These are phyloP conservation scores for Cyclotella baltica DNA, from an alignment of 108 stramenopile species.

Conservation along the genomic window DNA sequence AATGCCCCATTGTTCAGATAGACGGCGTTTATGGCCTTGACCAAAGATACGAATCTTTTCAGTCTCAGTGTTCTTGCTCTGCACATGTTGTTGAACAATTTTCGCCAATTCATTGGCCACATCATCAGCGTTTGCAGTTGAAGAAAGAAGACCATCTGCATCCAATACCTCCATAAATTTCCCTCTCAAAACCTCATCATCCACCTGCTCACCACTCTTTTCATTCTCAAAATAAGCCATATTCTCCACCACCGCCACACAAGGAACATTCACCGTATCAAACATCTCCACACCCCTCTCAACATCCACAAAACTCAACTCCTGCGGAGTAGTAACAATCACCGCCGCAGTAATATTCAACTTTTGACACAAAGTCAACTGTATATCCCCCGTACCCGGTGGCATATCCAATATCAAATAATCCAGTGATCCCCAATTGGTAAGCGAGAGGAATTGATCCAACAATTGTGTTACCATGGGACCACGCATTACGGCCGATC, in stretches of 20 bases:
- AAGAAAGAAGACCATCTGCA: slow-evolving; percentile 32
- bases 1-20: slow-evolving; percentile 88
- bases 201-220: slow-evolving; percentile 24
- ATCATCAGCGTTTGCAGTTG: slow-evolving; percentile 19
- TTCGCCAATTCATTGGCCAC: slow-evolving; percentile 57
- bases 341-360: slow-evolving; percentile 94
- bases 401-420: slow-evolving; percentile 98
- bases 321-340: slow-evolving; percentile 98
- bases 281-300: slow-evolving; percentile 98
- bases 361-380: slow-evolving; percentile 93
- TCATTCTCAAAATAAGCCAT: slow-evolving; percentile 91
- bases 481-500: slow-evolving; percentile 88
- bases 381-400: slow-evolving; percentile 98
- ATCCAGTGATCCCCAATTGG: slow-evolving; percentile 97
- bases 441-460: slow-evolving; percentile 92
- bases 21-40: slow-evolving; percentile 70
- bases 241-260: slow-evolving; percentile 98
- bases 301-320: slow-evolving; percentile 95
- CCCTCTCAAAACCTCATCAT: slow-evolving; percentile 46
- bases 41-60: slow-evolving; percentile 83
- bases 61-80: slow-evolving; percentile 28
- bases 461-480: slow-evolving; percentile 92
- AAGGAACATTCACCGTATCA: slow-evolving; percentile 93
- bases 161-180: slow-evolving; percentile 30
- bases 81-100: slow-evolving; percentile 50